Conservation (phyloP, 1,139 yeast species). For the Suhomyces terraborum region DNA sequence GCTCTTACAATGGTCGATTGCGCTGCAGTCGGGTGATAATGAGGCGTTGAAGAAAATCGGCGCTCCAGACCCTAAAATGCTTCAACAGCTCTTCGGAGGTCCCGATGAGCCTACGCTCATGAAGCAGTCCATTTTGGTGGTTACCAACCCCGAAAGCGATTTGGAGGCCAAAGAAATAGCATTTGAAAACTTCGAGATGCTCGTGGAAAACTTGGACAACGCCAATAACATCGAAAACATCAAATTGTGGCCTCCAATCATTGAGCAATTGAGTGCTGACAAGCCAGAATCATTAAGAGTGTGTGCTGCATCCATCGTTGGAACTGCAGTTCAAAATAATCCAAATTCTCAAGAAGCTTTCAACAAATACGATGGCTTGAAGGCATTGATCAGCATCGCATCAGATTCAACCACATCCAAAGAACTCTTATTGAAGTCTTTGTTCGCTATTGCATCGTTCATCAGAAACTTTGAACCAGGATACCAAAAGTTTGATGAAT, state of each 20-base stretch:
- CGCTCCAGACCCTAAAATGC: slow-evolving; percentile 72
- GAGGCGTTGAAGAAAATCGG: slow-evolving; percentile 64
- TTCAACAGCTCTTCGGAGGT: slow-evolving; percentile 78
- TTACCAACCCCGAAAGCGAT: slow-evolving; percentile 61
- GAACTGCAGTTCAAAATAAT: slow-evolving; percentile 93
- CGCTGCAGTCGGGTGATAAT: slow-evolving; percentile 68
- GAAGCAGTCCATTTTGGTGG: slow-evolving; percentile 70
- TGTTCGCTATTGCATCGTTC: slow-evolving; percentile 75
- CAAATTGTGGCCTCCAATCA: slow-evolving; percentile 74
- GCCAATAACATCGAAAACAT: slow-evolving; percentile 89
- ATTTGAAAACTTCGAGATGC: slow-evolving; percentile 89
- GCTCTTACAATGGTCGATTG: slow-evolving; percentile 87
- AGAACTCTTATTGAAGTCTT: slow-evolving; percentile 58
- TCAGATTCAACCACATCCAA: slow-evolving; percentile 25
- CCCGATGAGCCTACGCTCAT: slow-evolving; percentile 85
- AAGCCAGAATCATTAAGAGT: slow-evolving; percentile 45
- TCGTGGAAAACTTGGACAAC: slow-evolving; percentile 90
- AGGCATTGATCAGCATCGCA: slow-evolving; percentile 46
- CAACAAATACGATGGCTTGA: slow-evolving; percentile 53
- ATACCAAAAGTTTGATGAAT: slow-evolving; percentile 53
- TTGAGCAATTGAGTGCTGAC: slow-evolving; percentile 50
- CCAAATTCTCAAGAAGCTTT: slow-evolving; percentile 70
- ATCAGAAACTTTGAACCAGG: slow-evolving; percentile 70
- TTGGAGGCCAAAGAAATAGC: slow-evolving; percentile 71
- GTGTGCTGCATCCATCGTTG: slow-evolving; percentile 72